Conservation (phyloP, 163 green algal genomes). For the Picocystis sp. region DNA sequence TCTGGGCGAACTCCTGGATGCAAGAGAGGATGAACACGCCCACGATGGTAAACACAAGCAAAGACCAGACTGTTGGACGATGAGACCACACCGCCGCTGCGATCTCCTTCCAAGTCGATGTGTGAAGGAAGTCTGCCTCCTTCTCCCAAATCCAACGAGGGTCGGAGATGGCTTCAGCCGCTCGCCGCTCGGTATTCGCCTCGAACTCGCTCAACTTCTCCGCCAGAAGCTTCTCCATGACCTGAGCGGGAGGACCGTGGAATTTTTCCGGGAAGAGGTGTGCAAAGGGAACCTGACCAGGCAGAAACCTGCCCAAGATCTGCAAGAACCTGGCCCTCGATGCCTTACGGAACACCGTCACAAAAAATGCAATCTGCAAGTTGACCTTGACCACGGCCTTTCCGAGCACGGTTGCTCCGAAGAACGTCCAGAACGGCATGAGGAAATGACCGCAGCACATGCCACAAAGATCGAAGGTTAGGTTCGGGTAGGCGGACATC, state of each 20-base stretch:
- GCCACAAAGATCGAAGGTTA: conserved; percentile 83
- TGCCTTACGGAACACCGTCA: conserved; percentile 44
- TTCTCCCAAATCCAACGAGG: neutral
- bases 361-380: conserved; percentile 41
- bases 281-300: conserved; percentile 27
- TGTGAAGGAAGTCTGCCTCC: too few species aligned
- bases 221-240: conserved; percentile 39
- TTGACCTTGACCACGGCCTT: conserved; percentile 73
- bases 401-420: conserved; percentile 63
- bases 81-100: neutral
- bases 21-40: conserved; percentile 11
- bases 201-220: conserved; percentile 50
- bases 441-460: conserved; percentile 77
- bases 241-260: conserved; percentile 17
- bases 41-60: conserved; percentile 5
- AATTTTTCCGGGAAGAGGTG: conserved; percentile 5
- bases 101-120: neutral
- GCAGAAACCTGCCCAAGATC: conserved; percentile 28
- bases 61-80: neutral
- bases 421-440: conserved; percentile 88
- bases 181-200: conserved; percentile 19
- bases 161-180: conserved; percentile 13
- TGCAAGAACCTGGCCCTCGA: conserved; percentile 37
- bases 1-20: conserved; percentile 12
- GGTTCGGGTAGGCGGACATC: conserved; percentile 68